A percentile compares a stretch with the other conserved stretches of the same genome.
These are phyloP conservation scores for Populus tomentosa DNA, from an alignment of 441 rosid genomes.

Conservation along the genomic window DNA sequence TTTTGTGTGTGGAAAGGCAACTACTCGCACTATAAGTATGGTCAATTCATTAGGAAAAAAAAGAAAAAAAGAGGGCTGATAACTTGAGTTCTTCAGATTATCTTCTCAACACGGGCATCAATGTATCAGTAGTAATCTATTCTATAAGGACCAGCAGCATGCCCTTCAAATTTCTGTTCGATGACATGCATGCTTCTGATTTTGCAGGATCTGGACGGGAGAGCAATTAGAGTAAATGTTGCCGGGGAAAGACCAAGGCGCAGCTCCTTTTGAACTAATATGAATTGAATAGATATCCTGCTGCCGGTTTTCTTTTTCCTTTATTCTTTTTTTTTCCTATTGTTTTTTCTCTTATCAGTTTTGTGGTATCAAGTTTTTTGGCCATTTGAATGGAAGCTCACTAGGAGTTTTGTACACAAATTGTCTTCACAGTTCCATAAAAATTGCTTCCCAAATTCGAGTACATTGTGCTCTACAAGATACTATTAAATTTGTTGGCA, in stretches of 20 bases:
- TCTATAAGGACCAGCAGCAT: neutral
- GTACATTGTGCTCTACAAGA: constrained; percentile 1
- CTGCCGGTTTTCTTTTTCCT: neutral
- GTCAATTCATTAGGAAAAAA: neutral
- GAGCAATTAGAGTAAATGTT: constrained; percentile 60
- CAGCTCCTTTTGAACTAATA: constrained; percentile 22
- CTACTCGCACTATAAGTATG: neutral
- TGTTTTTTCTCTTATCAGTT: constrained; percentile 9
- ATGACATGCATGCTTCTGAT: neutral
- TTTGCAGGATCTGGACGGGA: constrained; percentile 53
- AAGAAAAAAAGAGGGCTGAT: neutral
- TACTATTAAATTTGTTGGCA: neutral
- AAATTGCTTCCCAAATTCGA: constrained; percentile 6
- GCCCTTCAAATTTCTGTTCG: neutral
- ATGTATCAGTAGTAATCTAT: neutral
- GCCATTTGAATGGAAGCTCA: constrained; percentile 13
- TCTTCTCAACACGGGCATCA: neutral
- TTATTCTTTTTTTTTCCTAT: neutral
- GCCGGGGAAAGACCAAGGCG: constrained; percentile 67
- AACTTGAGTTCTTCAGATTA: neutral
- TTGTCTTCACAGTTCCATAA: constrained; percentile 1
- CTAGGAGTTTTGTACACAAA: neutral
- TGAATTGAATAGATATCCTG: constrained; percentile 4
- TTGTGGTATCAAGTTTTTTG: constrained; percentile 21
- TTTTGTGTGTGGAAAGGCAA: neutral